Percentiles rank a stretch among this genome's conserved stretches.
phyloP scores from a whole-genome alignment of 2,329 filamentous ascomycete species.

The Myotisia sp. region DNA sequence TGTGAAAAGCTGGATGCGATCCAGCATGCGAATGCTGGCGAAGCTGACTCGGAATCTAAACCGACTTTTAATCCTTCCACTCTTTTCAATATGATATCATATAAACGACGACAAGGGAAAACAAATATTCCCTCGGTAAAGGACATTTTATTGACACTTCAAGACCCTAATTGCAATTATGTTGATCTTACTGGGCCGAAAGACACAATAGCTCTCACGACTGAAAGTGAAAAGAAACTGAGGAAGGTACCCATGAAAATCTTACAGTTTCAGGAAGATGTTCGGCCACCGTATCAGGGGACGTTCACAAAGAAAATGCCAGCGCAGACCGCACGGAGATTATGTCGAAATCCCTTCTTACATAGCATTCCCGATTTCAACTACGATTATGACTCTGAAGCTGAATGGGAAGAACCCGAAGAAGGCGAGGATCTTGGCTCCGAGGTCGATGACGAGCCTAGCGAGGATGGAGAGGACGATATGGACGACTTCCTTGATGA shows the following conservation, averaged over 20 bases:
- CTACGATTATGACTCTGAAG: slow-evolving; percentile 54
- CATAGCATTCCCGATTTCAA: slow-evolving; percentile 40
- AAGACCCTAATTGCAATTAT: slow-evolving; percentile 29
- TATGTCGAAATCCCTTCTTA: slow-evolving; percentile 42
- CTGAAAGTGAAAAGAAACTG: slow-evolving; percentile 29
- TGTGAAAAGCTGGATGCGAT: slow-evolving; percentile 31
- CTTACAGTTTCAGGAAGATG: slow-evolving; percentile 47
- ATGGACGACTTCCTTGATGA: slow-evolving; percentile 86
- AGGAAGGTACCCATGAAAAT: slow-evolving; percentile 42
- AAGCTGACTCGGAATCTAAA: slow-evolving; percentile 8
- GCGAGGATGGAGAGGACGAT: slow-evolving; percentile 59
- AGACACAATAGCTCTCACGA: slow-evolving; percentile 14
- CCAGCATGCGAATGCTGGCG: slow-evolving; percentile 6
- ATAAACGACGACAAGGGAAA: slow-evolving; percentile 20
- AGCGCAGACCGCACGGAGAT: slow-evolving; percentile 25
- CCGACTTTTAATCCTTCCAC: slow-evolving; percentile 21
- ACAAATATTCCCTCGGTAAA: slow-evolving; percentile 36
- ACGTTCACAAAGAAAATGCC: slow-evolving; percentile 42
- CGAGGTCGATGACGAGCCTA: slow-evolving; percentile 49
- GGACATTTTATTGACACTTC: slow-evolving; percentile 45
- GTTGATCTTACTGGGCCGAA: slow-evolving; percentile 26
- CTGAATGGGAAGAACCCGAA: slow-evolving; percentile 53
- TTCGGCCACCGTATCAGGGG: slow-evolving; percentile 48
- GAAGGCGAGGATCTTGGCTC: slow-evolving; percentile 56
- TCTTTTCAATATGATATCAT: slow-evolving; percentile 27